Evolutionary conservation across 257 asterid genomes (phyloP).

Genomic region (Thymus quinquecostatus): DNA sequence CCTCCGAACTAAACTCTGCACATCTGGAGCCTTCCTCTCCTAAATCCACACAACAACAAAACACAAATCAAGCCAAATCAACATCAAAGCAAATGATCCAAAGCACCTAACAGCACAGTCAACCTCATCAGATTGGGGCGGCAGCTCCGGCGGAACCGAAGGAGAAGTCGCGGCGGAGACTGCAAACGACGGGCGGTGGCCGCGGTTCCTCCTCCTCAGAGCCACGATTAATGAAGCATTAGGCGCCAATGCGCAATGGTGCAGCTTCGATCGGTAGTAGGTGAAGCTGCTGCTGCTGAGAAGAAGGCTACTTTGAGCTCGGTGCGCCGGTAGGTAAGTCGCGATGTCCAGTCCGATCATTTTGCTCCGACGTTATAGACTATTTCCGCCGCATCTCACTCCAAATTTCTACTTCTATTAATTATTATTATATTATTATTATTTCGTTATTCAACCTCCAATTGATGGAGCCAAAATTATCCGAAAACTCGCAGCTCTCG

Average conservation of each 20-base stretch:
- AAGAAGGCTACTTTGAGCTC: constrained; percentile 24
- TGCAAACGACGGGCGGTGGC: constrained; percentile 32
- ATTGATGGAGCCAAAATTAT: constrained; percentile 25
- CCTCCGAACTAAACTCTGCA: constrained; percentile 57
- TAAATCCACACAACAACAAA: constrained; percentile 8
- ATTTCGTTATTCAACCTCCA: background rate
- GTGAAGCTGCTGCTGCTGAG: background rate
- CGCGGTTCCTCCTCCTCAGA: constrained; percentile 13
- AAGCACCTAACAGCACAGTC: background rate
- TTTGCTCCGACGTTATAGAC: background rate
- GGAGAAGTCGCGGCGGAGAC: constrained; percentile 37
- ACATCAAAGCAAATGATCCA: background rate
- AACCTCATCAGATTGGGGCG: constrained; percentile 44
- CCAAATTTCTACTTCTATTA: no score
- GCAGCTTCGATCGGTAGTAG: constrained; percentile 13
- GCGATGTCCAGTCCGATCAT: constrained; percentile 40
- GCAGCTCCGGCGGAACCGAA: constrained; percentile 36
- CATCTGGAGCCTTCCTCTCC: constrained; percentile 51
- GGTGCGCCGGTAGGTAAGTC: constrained; percentile 14
- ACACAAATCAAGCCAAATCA: background rate
- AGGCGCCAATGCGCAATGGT: constrained; percentile 28
- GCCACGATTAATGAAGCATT: constrained; percentile 25
- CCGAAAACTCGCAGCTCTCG: constrained; percentile 37
- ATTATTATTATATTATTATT: background rate
- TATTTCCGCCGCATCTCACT: constrained; percentile 15